Evolutionary conservation across 257 asterid species (phyloP).

Genomic region (Galeopsis tetrahit): DNA sequence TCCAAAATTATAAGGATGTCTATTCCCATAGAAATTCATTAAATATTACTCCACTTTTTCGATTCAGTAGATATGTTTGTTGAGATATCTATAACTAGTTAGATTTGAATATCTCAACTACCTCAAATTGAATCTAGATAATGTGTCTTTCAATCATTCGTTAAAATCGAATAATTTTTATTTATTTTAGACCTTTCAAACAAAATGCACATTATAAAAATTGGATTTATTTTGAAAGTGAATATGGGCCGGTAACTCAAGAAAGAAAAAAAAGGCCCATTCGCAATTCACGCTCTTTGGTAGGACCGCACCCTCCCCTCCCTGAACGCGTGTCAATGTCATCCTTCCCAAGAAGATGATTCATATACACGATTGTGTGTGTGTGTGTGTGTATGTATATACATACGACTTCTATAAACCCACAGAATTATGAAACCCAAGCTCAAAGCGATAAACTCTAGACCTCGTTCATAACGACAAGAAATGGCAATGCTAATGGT

Average conservation of each 20-base stretch:
- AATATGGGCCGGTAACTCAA: constrained; percentile 20
- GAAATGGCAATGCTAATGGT: constrained; percentile 48
- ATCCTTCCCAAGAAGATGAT: constrained; percentile 55
- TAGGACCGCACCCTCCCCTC: constrained; percentile 48
- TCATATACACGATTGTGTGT: constrained; percentile 7
- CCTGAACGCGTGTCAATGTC: constrained; percentile 49
- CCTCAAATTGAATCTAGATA: too few species aligned
- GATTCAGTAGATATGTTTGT: too few species aligned
- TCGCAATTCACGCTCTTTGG: constrained; percentile 24
- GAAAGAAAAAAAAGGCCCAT: background rate
- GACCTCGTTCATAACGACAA: constrained; percentile 4
- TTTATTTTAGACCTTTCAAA: too few species aligned
- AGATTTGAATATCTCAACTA: too few species aligned
- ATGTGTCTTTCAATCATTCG: too few species aligned
- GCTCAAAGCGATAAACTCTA: constrained; percentile 12
- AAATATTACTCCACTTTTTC: too few species aligned
- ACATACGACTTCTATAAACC: background rate
- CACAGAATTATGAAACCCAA: constrained; percentile 1
- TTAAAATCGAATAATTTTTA: too few species aligned
- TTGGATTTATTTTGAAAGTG: background rate
- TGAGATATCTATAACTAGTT: too few species aligned
- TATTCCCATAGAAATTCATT: background rate
- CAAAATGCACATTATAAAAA: too few species aligned
- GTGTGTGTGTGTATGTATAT: too few species aligned
- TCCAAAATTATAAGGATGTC: background rate